Percentiles rank a stretch among this genome's conserved stretches.
phyloP scores from a whole-genome alignment of 768 basidiomycete genomes.

The Hemileccinum rubropunctum region DNA sequence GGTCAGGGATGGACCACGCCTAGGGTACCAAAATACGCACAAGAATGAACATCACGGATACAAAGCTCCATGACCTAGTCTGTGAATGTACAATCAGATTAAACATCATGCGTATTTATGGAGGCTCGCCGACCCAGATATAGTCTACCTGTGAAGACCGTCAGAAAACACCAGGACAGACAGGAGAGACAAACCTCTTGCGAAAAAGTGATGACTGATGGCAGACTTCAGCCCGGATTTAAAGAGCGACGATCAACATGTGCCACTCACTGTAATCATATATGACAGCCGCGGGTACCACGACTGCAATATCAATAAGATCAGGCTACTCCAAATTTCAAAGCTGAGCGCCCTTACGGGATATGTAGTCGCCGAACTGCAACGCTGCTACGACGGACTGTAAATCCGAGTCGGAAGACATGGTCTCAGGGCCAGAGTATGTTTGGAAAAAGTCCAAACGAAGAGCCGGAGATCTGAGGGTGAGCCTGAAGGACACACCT shows the following conservation, averaged over 20 bases:
- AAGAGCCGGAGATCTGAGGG: background rate
- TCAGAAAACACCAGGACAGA: background rate
- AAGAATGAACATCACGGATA: slow-evolving; percentile 13
- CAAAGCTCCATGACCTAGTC: slow-evolving; percentile 15
- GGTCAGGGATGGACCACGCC: background rate
- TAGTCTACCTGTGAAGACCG: slow-evolving; percentile 4
- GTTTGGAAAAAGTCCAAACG: too few relatives aligned
- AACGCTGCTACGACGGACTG: slow-evolving; percentile 3
- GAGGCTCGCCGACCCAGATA: slow-evolving; percentile 16
- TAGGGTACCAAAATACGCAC: slow-evolving; percentile 7
- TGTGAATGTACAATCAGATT: slow-evolving; percentile 1
- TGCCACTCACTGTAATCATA: slow-evolving; percentile 21
- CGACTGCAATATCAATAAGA: slow-evolving; percentile 12
- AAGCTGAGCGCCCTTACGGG: slow-evolving; percentile 1
- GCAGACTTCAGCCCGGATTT: background rate
- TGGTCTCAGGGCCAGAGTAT: background rate
- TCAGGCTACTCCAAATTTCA: background rate
- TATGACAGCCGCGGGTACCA: slow-evolving; percentile 2
- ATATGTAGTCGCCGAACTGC: slow-evolving; percentile 7
- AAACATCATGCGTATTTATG: background rate
- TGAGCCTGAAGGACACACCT: background rate
- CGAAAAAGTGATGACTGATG: slow-evolving; percentile 15
- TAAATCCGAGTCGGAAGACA: slow-evolving; percentile 12
- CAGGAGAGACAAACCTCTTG: slow-evolving; percentile 10
- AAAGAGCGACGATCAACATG: background rate